Evolutionary conservation across 179 eudicot genomes (phyloP).

Genomic region (Beta lomatogona): DNA sequence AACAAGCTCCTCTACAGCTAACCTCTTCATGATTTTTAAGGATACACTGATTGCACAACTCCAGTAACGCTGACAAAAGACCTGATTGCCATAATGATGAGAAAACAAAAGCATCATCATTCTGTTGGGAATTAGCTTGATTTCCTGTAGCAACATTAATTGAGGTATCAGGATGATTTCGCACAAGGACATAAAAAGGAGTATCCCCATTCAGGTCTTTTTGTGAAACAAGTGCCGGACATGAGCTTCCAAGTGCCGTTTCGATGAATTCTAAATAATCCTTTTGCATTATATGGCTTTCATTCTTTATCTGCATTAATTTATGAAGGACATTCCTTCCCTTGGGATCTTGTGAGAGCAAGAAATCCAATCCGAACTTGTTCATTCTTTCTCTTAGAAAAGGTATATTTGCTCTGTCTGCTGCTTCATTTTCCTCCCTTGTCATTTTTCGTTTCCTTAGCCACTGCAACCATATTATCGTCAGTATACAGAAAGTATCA

Average conservation of each 20-base stretch:
- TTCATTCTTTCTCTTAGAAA: neutral
- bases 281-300: neutral
- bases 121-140: neutral
- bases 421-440: slow-evolving; percentile 6
- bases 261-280: slow-evolving; percentile 10
- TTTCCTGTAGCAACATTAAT: neutral
- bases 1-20: no score
- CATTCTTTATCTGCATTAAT: neutral
- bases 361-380: neutral
- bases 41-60: neutral
- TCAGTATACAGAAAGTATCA: no score
- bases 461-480: neutral
- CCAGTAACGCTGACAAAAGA: neutral
- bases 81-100: neutral
- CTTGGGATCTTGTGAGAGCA: neutral
- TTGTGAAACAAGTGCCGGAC: slow-evolving; percentile 14
- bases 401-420: neutral
- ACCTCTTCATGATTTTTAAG: neutral
- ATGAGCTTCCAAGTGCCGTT: neutral
- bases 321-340: slow-evolving; percentile 16
- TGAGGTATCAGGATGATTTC: neutral
- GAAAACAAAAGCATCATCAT: neutral
- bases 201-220: neutral
- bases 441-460: slow-evolving; percentile 2
- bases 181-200: slow-evolving; percentile 15